These are phyloP conservation scores for Mortierella polycephala DNA, from an alignment of 371 early-diverging fungal species.

Conservation along the genomic window DNA sequence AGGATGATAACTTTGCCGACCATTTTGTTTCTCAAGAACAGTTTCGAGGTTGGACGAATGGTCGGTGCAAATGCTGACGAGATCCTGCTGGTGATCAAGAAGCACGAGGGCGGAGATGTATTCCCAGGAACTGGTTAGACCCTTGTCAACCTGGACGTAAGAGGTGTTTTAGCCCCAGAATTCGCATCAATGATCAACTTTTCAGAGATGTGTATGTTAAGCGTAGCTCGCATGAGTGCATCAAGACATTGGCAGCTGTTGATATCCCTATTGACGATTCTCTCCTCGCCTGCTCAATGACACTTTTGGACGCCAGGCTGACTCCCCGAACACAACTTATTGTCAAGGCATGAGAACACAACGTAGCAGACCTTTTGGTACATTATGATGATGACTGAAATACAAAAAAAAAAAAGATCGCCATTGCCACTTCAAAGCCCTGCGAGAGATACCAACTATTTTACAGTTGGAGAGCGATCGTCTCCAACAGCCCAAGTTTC, in stretches of 20 bases:
- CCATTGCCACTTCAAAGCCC: too few relatives aligned
- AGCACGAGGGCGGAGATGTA: constrained; percentile 14
- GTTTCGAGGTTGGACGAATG: constrained; percentile 25
- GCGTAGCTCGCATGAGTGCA: too few relatives aligned
- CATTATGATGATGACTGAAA: too few relatives aligned
- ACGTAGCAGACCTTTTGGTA: neutral
- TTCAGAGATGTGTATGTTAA: constrained; percentile 8
- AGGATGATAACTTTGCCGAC: constrained; percentile 40
- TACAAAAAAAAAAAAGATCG: too few relatives aligned
- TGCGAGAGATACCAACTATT: too few relatives aligned
- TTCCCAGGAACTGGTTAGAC: constrained; percentile 23
- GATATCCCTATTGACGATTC: neutral
- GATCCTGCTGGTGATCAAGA: constrained; percentile 24
- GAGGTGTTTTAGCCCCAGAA: constrained; percentile 11
- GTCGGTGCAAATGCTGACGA: constrained; percentile 21
- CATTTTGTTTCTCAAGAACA: constrained; percentile 25
- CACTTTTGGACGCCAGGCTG: constrained; percentile 20
- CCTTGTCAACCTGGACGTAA: constrained; percentile 23
- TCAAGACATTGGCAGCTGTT: too few relatives aligned
- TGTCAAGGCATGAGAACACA: constrained; percentile 6
- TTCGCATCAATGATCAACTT: constrained; percentile 30
- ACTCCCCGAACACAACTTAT: constrained; percentile 31
- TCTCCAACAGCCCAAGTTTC: too few relatives aligned
- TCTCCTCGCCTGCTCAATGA: neutral
- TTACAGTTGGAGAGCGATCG: too few relatives aligned